Base-by-base conservation (phyloP, 106 monocot species). In the Cymbidium sinense region DNA sequence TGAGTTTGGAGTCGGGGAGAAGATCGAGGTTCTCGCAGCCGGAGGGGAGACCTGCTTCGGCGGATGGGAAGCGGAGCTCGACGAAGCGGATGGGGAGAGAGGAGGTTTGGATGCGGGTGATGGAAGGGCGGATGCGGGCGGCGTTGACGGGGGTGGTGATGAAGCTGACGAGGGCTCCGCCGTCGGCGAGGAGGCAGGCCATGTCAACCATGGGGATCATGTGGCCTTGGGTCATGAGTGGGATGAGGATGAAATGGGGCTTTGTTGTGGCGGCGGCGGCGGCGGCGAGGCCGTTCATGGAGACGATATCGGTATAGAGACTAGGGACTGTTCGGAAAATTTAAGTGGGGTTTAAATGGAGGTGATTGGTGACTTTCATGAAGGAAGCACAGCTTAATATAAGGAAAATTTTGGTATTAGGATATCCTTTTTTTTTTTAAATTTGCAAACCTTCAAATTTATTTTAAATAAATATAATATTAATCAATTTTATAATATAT, bases 141-240 rank as follows among this genome's bases (percentile, higher is more conserved):
- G 79, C 79, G 50, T 79, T 79, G 6, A 79, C 35, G 7, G 79
- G 79, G 35, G 79, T 79, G 47, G 79, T 79, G 70, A 79, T n/a
- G 54, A 71, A 50, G 71, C 27, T 79, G 71, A 79, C 79, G 54
- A n/a, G 5, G 19, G 51, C 70, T 8, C 79, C 79, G 35, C 33
- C 50, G 70, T 6, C 70, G 0, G 72, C 79, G 50, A 79, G 44
- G 44, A 79, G 44, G 50, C 70, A 34, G 23, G 79, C 79, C 51
- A 79, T 51, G 47, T 79, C 79, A 30, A 54, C 72, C 71, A 72
- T 72, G 34, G 79, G 79, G 70, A 79, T 79, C 72, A 79, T 73
- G 52, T 79, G 79, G 52, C 79, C 79, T 29, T 70, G 79, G 18
- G 79, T 50, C 43, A 79, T 50, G 31, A 71, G 31, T 2, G 79